Evolutionary conservation across 1,139 yeast species (phyloP).

Genomic region (Yamadazyma atmosphaerica): DNA sequence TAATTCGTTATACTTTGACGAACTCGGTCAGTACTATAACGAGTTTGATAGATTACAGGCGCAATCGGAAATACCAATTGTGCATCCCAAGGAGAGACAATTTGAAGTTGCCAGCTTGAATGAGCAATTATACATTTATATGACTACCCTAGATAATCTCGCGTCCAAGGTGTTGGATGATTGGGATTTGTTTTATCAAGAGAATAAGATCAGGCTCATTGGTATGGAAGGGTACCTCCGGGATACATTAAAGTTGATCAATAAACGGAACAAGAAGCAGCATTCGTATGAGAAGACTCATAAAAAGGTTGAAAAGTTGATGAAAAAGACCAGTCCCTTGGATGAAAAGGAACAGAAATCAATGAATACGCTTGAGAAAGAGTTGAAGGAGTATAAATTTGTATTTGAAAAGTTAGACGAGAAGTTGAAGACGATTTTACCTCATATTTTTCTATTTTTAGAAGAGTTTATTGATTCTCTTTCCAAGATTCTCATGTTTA

Average conservation of each 20-base stretch:
- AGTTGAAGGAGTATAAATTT: constrained; percentile 29
- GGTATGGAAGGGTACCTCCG: constrained; percentile 43
- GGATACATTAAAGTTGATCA: constrained; percentile 39
- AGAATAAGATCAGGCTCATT: constrained; percentile 31
- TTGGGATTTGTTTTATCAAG: constrained; percentile 31
- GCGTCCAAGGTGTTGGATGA: constrained; percentile 30
- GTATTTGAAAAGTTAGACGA: constrained; percentile 38
- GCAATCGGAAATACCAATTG: constrained; percentile 29
- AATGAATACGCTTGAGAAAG: constrained; percentile 29
- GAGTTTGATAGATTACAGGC: constrained; percentile 35
- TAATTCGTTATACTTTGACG: constrained; percentile 43
- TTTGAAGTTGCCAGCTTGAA: constrained; percentile 30
- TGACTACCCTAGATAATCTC: constrained; percentile 28
- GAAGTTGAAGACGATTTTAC: constrained; percentile 42
- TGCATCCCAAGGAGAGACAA: constrained; percentile 42
- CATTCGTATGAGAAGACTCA: constrained; percentile 39
- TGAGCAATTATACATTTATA: constrained; percentile 31
- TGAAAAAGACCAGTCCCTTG: constrained; percentile 35
- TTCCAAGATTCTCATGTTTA: constrained; percentile 33
- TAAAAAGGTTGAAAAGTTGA: constrained; percentile 42
- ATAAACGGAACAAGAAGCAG: constrained; percentile 46
- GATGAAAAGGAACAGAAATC: constrained; percentile 41
- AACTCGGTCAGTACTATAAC: constrained; percentile 41
- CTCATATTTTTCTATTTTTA: constrained; percentile 45
- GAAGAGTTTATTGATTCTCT: constrained; percentile 53